These are phyloP conservation scores for Chlorella sp. DNA, from an alignment of 139 green algal genomes.

Conservation along the genomic window DNA sequence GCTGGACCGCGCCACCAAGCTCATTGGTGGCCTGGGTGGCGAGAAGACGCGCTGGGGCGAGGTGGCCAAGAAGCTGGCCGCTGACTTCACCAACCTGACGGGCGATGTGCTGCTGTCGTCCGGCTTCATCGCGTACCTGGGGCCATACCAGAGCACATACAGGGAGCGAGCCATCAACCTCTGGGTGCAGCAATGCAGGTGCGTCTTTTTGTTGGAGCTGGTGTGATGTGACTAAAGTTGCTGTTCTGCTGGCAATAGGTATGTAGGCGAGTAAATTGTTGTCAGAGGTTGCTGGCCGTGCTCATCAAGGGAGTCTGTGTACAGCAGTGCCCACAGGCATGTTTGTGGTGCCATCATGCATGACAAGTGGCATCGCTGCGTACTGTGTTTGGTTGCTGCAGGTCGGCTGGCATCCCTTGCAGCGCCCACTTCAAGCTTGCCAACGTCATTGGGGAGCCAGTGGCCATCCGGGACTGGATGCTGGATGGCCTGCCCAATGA, in stretches of 20 bases:
- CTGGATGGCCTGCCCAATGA: slow-evolving; percentile 72
- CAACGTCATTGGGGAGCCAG: slow-evolving; percentile 54
- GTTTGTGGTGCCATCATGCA: too few species aligned
- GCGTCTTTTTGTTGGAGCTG: too few species aligned
- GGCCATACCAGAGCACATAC: slow-evolving; percentile 49
- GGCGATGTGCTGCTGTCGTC: slow-evolving; percentile 59
- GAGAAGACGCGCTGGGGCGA: slow-evolving; percentile 69
- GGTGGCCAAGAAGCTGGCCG: slow-evolving; percentile 37
- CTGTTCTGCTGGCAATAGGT: too few species aligned
- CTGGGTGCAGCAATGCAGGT: slow-evolving; percentile 29
- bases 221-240: too few species aligned
- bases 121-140: slow-evolving; percentile 65
- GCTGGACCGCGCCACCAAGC: slow-evolving; percentile 57
- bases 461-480: slow-evolving; percentile 66
- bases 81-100: slow-evolving; percentile 58
- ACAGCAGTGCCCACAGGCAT: too few species aligned
- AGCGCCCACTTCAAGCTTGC: slow-evolving; percentile 42
- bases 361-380: too few species aligned
- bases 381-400: too few species aligned
- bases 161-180: background rate
- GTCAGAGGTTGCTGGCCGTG: too few species aligned
- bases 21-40: slow-evolving; percentile 63
- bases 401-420: background rate
- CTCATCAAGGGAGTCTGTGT: too few species aligned
- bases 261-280: too few species aligned